Percentiles rank a stretch among this genome's conserved stretches.
Evolutionary conservation across 2,329 filamentous ascomycete species (phyloP).

Genomic region (Aureobasidium lini): DNA sequence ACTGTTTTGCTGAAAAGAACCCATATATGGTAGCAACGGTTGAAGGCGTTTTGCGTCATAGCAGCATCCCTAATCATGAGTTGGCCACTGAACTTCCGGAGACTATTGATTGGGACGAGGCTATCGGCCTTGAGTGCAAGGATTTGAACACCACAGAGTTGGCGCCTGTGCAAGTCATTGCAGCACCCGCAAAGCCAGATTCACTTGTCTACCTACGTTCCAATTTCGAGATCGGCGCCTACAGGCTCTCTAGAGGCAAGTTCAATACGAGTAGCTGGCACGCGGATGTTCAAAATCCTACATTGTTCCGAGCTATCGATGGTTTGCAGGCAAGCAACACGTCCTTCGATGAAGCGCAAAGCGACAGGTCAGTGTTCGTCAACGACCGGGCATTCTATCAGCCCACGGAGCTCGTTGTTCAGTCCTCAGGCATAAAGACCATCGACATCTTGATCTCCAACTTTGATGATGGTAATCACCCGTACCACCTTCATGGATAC

Average conservation of each 20-base stretch:
- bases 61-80: slow-evolving; percentile 5
- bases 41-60: slow-evolving; percentile 44
- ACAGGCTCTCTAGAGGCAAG: slow-evolving; percentile 51
- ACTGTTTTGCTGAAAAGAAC: slow-evolving; percentile 51
- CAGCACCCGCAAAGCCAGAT: slow-evolving; percentile 42
- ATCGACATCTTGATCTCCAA: slow-evolving; percentile 31
- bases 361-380: slow-evolving; percentile 21
- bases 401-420: slow-evolving; percentile 27
- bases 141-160: slow-evolving; percentile 45
- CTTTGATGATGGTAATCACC: slow-evolving; percentile 30
- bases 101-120: slow-evolving; percentile 45
- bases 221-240: slow-evolving; percentile 54
- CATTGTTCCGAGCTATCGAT: slow-evolving; percentile 44
- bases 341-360: slow-evolving; percentile 19
- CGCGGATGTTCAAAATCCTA: slow-evolving; percentile 41
- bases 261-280: slow-evolving; percentile 52
- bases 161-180: slow-evolving; percentile 35
- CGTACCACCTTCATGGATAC: slow-evolving; percentile 31
- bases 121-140: slow-evolving; percentile 42
- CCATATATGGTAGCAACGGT: slow-evolving; percentile 41
- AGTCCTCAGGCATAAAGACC: slow-evolving; percentile 29
- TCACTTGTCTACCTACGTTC: slow-evolving; percentile 48
- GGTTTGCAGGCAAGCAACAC: slow-evolving; percentile 31
- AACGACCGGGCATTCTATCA: slow-evolving; percentile 26
- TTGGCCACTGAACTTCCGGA: slow-evolving; percentile 21